Evolutionary conservation across 208 protist species (phyloP).

Genomic region (Blastocrithidia nonstop): DNA sequence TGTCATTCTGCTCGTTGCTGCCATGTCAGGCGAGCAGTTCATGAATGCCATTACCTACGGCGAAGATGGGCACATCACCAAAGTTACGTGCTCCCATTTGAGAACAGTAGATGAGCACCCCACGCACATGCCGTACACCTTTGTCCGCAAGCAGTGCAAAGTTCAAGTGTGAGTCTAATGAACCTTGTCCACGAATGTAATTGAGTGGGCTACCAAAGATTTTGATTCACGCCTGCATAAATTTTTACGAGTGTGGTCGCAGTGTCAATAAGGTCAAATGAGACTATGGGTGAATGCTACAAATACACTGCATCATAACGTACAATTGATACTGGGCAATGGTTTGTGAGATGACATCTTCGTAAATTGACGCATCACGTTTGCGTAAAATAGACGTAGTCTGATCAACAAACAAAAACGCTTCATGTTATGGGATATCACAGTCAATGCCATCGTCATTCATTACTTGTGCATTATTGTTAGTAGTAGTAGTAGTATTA

Average conservation of each 20-base stretch:
- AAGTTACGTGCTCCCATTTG: constrained; percentile 75
- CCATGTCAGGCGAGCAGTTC: constrained; percentile 42
- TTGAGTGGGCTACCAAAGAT: constrained; percentile 46
- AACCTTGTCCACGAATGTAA: constrained; percentile 69
- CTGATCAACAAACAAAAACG: constrained; percentile 82
- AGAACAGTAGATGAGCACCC: constrained; percentile 78
- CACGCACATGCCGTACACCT: constrained; percentile 31
- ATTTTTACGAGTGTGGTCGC: constrained; percentile 31
- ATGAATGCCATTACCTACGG: constrained; percentile 66
- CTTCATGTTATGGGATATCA: constrained; percentile 18
- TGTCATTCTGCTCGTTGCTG: constrained; percentile 2
- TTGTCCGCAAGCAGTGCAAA: constrained; percentile 41
- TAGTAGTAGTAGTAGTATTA: constrained; percentile 4
- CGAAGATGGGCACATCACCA: constrained; percentile 71
- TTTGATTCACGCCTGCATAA: constrained; percentile 41
- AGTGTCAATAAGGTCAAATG: constrained; percentile 54
- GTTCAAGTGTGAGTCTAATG: constrained; percentile 66
- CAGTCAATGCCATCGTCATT: constrained; percentile 18
- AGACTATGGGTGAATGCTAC: constrained; percentile 43
- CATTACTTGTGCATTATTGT: constrained; percentile 40
- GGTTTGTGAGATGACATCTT: constrained; percentile 66
- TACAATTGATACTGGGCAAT: constrained; percentile 64
- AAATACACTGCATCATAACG: constrained; percentile 79
- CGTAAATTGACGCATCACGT: constrained; percentile 48
- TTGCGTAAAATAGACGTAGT: constrained; percentile 61